These are phyloP conservation scores for Kodamaea sp. DNA, from an alignment of 1,139 yeast species.

Conservation along the genomic window DNA sequence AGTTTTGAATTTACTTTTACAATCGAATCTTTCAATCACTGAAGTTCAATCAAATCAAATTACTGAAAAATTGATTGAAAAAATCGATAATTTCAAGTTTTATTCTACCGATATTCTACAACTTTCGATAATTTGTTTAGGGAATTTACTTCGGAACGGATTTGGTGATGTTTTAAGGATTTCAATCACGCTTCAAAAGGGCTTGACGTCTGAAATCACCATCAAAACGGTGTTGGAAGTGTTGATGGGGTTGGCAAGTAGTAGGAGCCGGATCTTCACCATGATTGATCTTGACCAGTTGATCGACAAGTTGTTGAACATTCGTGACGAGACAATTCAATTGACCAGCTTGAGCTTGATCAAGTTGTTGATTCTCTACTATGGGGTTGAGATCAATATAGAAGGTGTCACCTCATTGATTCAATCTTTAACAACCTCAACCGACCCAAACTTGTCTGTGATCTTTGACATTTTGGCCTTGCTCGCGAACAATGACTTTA, in stretches of 20 bases:
- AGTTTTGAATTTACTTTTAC: slow-evolving; percentile 32
- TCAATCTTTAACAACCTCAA: no score
- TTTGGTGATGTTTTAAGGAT: slow-evolving; percentile 2
- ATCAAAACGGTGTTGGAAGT: slow-evolving; percentile 31
- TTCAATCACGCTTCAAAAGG: slow-evolving; percentile 8
- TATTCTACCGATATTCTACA: slow-evolving; percentile 52
- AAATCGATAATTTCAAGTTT: slow-evolving; percentile 32
- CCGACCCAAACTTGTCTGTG: no score
- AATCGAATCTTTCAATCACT: slow-evolving; percentile 11
- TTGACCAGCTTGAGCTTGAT: slow-evolving; percentile 24
- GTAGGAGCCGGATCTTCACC: slow-evolving; percentile 5
- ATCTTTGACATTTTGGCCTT: no score
- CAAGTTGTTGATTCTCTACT: slow-evolving; percentile 11
- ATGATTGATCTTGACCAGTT: slow-evolving; percentile 27
- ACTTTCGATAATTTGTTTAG: slow-evolving; percentile 31
- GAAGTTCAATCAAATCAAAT: slow-evolving; percentile 14
- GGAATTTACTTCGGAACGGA: slow-evolving; percentile 11
- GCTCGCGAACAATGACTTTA: no score
- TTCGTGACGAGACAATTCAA: slow-evolving; percentile 5
- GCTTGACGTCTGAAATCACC: slow-evolving; percentile 36
- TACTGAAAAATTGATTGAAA: slow-evolving; percentile 23
- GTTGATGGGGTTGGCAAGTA: slow-evolving; percentile 17
- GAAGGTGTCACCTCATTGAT: background rate
- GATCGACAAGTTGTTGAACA: background rate
- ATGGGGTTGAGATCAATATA: background rate